phyloP scores from a whole-genome alignment of 139 green algal species.

The Nannochloris sp. region DNA sequence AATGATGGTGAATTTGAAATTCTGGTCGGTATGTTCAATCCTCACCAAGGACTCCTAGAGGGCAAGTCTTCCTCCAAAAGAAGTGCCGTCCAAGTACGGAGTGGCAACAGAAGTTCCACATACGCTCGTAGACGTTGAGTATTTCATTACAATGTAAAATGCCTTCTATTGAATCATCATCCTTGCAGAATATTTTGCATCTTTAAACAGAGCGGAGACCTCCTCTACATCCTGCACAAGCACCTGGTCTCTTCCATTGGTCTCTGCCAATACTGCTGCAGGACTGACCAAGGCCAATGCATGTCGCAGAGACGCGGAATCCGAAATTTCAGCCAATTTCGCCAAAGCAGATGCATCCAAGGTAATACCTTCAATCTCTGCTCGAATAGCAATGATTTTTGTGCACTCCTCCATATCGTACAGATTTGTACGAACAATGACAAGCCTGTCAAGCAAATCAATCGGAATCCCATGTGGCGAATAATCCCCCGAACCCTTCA shows the following conservation, averaged over 20 bases:
- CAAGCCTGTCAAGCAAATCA: constrained; percentile 92
- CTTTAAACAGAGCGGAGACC: constrained; percentile 73
- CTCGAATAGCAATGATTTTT: constrained; percentile 84
- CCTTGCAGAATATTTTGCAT: constrained; percentile 85
- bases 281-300: constrained; percentile 84
- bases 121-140: too few relatives aligned
- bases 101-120: background rate
- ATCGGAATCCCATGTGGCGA: constrained; percentile 92
- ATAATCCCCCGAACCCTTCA: constrained; percentile 75
- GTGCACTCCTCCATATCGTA: constrained; percentile 85
- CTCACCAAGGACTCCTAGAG: background rate
- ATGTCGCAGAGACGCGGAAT: constrained; percentile 72
- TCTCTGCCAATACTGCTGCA: constrained; percentile 49
- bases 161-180: constrained; percentile 73
- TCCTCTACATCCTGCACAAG: constrained; percentile 68
- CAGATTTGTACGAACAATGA: constrained; percentile 92
- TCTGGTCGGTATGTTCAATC: background rate
- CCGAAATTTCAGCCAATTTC: constrained; percentile 76
- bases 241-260: constrained; percentile 51
- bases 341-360: constrained; percentile 86
- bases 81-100: background rate
- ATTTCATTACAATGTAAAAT: constrained; percentile 16
- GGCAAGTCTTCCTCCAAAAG: background rate
- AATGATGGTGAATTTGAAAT: background rate
- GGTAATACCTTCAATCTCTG: constrained; percentile 81